Evolutionary conservation across 2,329 filamentous ascomycete species (phyloP), one percentile per base, ranked within the genome.

Genomic region (Xenosphaeropsis pyriputrescens): DNA sequence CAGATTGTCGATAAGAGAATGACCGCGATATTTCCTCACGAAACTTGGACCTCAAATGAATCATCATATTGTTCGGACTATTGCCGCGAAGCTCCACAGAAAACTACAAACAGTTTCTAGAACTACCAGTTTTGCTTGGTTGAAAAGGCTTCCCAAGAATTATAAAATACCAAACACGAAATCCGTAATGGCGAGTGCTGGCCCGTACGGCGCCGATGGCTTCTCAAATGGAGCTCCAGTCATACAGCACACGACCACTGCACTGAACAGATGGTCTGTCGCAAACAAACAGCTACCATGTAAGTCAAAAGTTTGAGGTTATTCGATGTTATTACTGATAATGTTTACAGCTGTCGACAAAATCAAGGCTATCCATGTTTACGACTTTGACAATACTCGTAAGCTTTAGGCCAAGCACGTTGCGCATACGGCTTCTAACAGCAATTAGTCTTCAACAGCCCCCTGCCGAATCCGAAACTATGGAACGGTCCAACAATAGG

Each of bases 341-440:
- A 6, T 9, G 11, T 38, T 35, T 46, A 18, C 44, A 72, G 71
- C 73, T 22, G 67, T 76, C 9, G 67, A 80, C 32, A 66, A 74
- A 39, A 79, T 96, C 59, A 85, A 75, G 55, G 63, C 75, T 7
- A 75, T 98, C 37, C 89, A 96, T 55, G 72, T 98, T 48, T 96
- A 96, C 63, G 91, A 98, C 58, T 98, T 96, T 58, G 91, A 98
- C 60, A 96, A 98, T 54, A 96, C 89, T 29, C 63, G 84, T 89
- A 64, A 56, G 79, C 45, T 34, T 32, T 39, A 31, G 16, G 18
- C 32, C n/a, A 18, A 14, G 11, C 26, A 6, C 32, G 22, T 37
- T 30, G 32, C 19, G 36, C 18, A 42, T 43, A 30, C 36, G 46
- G 40, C 47, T 35, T 44, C 37, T 36, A 32, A 38, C 19, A 19